Percentiles rank a stretch among this genome's conserved stretches.
Conservation (phyloP, 2,329 filamentous ascomycete species). For the Xylaria sp. region DNA sequence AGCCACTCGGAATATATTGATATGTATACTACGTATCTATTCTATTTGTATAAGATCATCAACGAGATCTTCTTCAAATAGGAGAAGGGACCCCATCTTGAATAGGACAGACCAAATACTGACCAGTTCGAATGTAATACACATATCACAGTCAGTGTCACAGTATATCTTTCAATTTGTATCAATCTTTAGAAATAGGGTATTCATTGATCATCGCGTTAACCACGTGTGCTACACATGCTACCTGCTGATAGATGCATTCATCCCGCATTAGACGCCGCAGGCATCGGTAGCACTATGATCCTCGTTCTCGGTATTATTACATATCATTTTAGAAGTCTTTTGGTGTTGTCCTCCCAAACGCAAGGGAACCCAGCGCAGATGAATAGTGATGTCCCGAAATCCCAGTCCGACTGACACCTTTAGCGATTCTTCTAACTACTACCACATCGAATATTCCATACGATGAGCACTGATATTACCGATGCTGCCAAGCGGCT, state of each 20-base stretch:
- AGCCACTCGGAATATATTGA: constrained; percentile 17
- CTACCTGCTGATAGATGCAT: constrained; percentile 14
- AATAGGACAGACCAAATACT: neutral
- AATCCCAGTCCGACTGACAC: neutral
- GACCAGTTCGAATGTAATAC: neutral
- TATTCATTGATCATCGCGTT: constrained; percentile 32
- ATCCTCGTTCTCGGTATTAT: constrained; percentile 27
- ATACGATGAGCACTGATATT: constrained; percentile 10
- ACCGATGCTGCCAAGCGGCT: neutral
- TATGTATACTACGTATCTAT: neutral
- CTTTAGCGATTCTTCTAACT: neutral
- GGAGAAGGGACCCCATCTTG: neutral
- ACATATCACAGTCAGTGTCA: neutral
- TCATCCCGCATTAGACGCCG: neutral
- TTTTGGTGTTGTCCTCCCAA: constrained; percentile 4
- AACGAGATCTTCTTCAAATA: neutral
- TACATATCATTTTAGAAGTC: constrained; percentile 29
- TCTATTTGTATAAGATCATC: constrained; percentile 6
- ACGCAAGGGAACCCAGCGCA: neutral
- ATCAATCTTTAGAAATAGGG: neutral
- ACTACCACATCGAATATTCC: constrained; percentile 14
- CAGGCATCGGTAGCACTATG: constrained; percentile 7
- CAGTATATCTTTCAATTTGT: neutral
- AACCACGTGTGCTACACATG: neutral
- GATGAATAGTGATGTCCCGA: constrained; percentile 1